A percentile compares a stretch with the other conserved stretches of the same genome.
phyloP scores from a whole-genome alignment of 169 alveolate species.

The Perkinsus olseni region DNA sequence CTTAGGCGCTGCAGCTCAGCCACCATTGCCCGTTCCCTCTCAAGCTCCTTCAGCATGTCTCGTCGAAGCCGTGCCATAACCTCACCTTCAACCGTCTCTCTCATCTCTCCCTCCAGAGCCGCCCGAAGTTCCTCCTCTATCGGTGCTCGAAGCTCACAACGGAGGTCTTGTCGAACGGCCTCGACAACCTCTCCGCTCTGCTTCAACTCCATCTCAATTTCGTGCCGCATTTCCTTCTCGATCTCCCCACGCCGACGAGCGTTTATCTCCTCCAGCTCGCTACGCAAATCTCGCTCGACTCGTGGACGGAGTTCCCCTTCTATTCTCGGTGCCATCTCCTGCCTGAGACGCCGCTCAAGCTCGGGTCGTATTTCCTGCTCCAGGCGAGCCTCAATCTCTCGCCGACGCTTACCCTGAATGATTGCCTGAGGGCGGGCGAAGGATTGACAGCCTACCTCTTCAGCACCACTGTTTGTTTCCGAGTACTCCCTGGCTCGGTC shows the following conservation, averaged over 20 bases:
- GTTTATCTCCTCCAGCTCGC: not conserved
- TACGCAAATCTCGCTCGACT: not conserved
- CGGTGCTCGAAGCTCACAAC: not conserved
- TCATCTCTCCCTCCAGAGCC: not conserved
- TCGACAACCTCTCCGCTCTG: not conserved
- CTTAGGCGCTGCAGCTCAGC: not conserved
- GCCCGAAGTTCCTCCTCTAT: not conserved
- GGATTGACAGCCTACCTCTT: not conserved
- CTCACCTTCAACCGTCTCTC: not conserved
- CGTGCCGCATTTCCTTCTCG: not conserved
- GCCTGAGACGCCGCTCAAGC: not conserved
- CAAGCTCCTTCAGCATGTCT: not conserved
- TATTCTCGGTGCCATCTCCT: not conserved
- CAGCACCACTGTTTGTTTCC: too few relatives aligned
- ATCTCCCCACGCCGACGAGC: not conserved
- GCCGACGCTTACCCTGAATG: not conserved
- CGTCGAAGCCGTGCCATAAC: not conserved
- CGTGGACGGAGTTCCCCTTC: not conserved
- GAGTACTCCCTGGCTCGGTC: too few relatives aligned
- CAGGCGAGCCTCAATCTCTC: not conserved
- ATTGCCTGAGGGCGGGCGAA: not conserved
- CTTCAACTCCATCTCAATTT: not conserved
- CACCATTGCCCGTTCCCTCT: not conserved
- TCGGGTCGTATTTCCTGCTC: not conserved
- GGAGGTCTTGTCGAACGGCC: not conserved